Conservation (phyloP, 805 yeast species). For the Scheffersomyces coipomensis region DNA sequence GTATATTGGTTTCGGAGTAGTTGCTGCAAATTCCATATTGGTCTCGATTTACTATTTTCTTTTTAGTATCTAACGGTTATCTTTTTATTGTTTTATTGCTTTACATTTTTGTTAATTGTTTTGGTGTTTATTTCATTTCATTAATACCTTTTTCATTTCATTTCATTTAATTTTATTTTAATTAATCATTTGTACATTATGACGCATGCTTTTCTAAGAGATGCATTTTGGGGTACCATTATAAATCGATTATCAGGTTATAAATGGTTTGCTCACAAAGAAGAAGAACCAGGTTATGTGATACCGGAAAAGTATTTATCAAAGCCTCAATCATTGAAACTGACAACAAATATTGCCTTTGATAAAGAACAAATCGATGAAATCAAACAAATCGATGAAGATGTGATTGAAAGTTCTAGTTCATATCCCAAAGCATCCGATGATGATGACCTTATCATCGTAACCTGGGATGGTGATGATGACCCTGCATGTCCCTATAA, state of each 20-base stretch:
- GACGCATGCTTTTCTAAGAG: constrained; percentile 16
- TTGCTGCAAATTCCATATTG: too few relatives aligned
- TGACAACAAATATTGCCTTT: neutral
- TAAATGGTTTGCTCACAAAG: constrained; percentile 15
- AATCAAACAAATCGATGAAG: neutral
- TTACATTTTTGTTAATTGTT: too few relatives aligned
- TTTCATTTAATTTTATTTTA: too few relatives aligned
- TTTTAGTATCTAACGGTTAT: too few relatives aligned
- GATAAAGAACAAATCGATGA: neutral
- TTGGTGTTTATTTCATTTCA: too few relatives aligned
- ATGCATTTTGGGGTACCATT: constrained; percentile 20
- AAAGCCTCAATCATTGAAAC: neutral
- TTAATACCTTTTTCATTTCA: too few relatives aligned
- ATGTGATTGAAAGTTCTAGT: neutral
- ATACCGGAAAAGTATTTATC: constrained; percentile 20
- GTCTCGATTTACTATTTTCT: too few relatives aligned
- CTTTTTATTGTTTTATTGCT: too few relatives aligned
- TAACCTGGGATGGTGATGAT: constrained; percentile 30
- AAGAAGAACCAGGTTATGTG: constrained; percentile 20
- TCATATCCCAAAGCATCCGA: neutral
- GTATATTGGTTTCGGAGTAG: too few relatives aligned
- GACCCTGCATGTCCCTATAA: constrained; percentile 53
- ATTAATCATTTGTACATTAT: too few relatives aligned
- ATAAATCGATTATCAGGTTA: constrained; percentile 21
- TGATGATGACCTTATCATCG: constrained; percentile 10